Evolutionary conservation across 2,329 filamentous ascomycete genomes (phyloP), one percentile per base, ranked within the genome.

Genomic region (Penicillium sclerotigenum): DNA sequence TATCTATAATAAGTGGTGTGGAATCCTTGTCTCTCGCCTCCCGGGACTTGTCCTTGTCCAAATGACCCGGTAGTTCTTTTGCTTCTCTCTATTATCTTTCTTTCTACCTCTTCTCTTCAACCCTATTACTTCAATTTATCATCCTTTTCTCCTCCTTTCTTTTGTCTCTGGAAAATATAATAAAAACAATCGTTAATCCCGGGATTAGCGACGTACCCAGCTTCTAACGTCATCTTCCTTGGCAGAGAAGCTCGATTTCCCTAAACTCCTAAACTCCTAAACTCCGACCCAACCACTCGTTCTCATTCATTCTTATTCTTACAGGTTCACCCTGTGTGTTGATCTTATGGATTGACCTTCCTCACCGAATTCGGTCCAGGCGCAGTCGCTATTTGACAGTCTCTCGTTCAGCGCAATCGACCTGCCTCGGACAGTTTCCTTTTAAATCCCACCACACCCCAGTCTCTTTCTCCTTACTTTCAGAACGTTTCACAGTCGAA

Each of bases 271-370:
- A 41, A 36, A 36, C 33, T 18, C 34, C n/a, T n/a, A n/a, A n/a
- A n/a, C n/a, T n/a, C n/a, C n/a, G 10, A 42, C 38, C 29, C 48
- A 46, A 28, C 18, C 49, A n/a, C 36, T 43, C 46, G 20, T 41
- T 49, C 45, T 42, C 37, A 37, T 46, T 59, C 42, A 34, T 56
- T 51, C 38, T 52, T 33, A 29, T 57, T 34, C 40, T 31, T 37
- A 29, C 29, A 46, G 26, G 29, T 13, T 48, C 29, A 28, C n/a
- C 37, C 20, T 45, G 43, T 43, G 40, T 40, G 26, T n/a, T n/a
- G 46, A n/a, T 53, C 60, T 38, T 36, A 59, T 63, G 62, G 56
- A 60, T 53, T 63, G 52, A 53, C 38, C 53, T 54, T 22, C 40
- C 33, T 49, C 41, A 20, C 54, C 47, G 41, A 45, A 51, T 52